Conservation (phyloP, 257 asterid species). For the Leonotis leonurus region DNA sequence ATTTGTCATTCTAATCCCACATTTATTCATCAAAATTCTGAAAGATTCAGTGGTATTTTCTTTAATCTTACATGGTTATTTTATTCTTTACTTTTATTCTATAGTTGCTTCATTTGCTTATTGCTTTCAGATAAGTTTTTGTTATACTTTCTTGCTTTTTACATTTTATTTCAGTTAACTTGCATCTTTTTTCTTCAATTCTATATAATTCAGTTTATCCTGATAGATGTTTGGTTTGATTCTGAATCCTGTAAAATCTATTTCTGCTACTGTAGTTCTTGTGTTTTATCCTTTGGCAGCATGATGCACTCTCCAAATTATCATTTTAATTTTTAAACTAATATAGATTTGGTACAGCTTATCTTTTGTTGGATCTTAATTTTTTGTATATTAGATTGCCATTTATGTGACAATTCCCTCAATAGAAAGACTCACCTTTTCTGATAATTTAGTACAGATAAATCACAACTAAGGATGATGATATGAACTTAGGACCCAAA, state of each 20-base stretch:
- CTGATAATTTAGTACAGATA: not conserved
- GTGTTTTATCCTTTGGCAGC: not conserved
- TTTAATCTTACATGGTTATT: slow-evolving; percentile 22
- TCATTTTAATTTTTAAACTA: too few relatives aligned
- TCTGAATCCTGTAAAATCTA: not conserved
- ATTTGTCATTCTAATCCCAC: not conserved
- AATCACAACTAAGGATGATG: not conserved
- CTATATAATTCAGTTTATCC: not conserved
- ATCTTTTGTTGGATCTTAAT: not conserved
- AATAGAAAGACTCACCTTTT: not conserved
- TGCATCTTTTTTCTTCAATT: not conserved
- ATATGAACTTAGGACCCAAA: not conserved
- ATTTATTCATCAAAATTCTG: slow-evolving; percentile 7
- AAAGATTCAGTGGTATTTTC: slow-evolving; percentile 27
- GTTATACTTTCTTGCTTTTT: not conserved
- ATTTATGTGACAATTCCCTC: not conserved
- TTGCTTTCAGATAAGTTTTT: slow-evolving; percentile 17
- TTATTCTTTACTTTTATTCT: slow-evolving; percentile 30
- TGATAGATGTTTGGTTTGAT: not conserved
- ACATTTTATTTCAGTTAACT: not conserved
- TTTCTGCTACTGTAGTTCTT: not conserved
- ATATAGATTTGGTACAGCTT: not conserved
- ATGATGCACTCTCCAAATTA: not conserved
- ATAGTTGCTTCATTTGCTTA: not conserved
- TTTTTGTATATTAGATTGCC: not conserved